A percentile compares a stretch with the other conserved stretches of the same genome.
Evolutionary conservation across 805 yeast genomes (phyloP).

Genomic region (Nakazawaea laoshanensis): DNA sequence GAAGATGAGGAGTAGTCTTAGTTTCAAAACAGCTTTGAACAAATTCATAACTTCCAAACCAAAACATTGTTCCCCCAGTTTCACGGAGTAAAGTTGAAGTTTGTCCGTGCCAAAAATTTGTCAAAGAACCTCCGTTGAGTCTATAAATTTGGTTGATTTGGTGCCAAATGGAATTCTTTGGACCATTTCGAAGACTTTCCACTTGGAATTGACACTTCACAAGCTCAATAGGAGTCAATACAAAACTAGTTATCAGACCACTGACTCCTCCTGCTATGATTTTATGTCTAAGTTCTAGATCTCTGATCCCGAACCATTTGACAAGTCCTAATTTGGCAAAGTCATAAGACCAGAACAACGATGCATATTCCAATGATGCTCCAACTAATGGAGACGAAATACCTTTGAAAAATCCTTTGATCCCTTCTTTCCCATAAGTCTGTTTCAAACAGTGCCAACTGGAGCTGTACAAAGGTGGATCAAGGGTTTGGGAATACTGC

Average conservation of each 20-base stretch:
- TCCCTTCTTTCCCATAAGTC: slow-evolving; percentile 63
- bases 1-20: slow-evolving; percentile 38
- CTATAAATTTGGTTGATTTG: slow-evolving; percentile 33
- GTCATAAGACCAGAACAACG: slow-evolving; percentile 62
- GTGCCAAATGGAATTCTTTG: slow-evolving; percentile 20
- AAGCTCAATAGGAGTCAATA: slow-evolving; percentile 87
- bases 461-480: slow-evolving; percentile 38
- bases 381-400: slow-evolving; percentile 77
- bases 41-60: slow-evolving; percentile 87
- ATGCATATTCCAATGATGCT: slow-evolving; percentile 84
- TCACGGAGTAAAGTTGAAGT: slow-evolving; percentile 75
- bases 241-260: slow-evolving; percentile 75
- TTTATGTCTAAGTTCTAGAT: slow-evolving; percentile 18
- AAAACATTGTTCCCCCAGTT: slow-evolving; percentile 82
- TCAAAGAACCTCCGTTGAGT: slow-evolving; percentile 39
- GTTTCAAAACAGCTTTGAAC: slow-evolving; percentile 28
- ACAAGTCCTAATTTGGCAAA: slow-evolving; percentile 28
- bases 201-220: slow-evolving; percentile 87
- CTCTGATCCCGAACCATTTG: slow-evolving; percentile 13
- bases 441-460: slow-evolving; percentile 58
- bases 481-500: slow-evolving; percentile 60
- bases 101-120: slow-evolving; percentile 86
- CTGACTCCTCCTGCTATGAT: slow-evolving; percentile 71
- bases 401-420: slow-evolving; percentile 60
- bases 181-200: slow-evolving; percentile 23